These are phyloP conservation scores for Oropetium thomaeum DNA, from an alignment of 176 grass and related monocot genomes.

Conservation along the genomic window DNA sequence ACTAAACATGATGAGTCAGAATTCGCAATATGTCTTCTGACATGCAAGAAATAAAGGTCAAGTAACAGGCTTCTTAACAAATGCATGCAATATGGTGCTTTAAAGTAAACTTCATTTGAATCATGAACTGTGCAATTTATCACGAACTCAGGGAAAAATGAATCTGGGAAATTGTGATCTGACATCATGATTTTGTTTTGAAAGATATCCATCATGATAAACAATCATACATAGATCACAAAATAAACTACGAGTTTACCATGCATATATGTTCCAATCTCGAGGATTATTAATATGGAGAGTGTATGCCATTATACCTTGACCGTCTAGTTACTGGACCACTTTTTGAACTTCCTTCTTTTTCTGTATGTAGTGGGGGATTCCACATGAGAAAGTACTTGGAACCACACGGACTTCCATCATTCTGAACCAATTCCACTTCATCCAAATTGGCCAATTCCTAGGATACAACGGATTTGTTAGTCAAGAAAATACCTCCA, in stretches of 20 bases:
- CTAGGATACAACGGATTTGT: slow-evolving; percentile 36
- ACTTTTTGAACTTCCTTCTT: slow-evolving; percentile 45
- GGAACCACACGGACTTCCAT: slow-evolving; percentile 54
- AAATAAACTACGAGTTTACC: neutral
- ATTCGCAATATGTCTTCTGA: slow-evolving; percentile 2
- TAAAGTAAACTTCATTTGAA: slow-evolving; percentile 11
- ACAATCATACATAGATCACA: neutral
- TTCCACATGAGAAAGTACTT: slow-evolving; percentile 79
- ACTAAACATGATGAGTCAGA: neutral
- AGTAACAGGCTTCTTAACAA: neutral
- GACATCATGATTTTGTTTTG: neutral
- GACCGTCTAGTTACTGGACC: slow-evolving; percentile 52
- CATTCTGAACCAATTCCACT: slow-evolving; percentile 48
- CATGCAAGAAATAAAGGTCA: neutral
- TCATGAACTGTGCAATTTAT: neutral
- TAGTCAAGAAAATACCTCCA: neutral
- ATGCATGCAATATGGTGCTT: neutral
- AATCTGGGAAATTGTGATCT: slow-evolving; percentile 6
- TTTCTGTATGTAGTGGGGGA: slow-evolving; percentile 41
- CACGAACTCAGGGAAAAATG: slow-evolving; percentile 13
- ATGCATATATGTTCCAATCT: neutral
- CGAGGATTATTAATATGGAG: neutral
- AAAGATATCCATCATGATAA: too few relatives aligned
- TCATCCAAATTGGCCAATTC: slow-evolving; percentile 50
- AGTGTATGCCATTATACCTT: slow-evolving; percentile 43